Evolutionary conservation across 1,284 basidiomycete genomes (phyloP), one percentile per base, ranked within the genome.

Genomic region (Dichomitus squalens): DNA sequence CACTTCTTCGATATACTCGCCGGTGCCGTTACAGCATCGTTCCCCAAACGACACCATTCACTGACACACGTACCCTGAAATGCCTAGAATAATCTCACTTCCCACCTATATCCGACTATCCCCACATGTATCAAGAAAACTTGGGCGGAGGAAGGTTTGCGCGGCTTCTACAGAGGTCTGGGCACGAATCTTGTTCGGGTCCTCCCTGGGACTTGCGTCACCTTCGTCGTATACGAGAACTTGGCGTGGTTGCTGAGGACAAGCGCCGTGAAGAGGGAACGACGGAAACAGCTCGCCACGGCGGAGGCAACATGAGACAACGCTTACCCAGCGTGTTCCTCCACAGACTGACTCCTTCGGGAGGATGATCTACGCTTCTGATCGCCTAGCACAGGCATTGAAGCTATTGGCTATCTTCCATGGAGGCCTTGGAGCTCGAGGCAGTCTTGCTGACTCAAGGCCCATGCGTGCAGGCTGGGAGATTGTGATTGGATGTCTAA

Each of bases 201-300:
- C 49, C 80, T 99, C 8, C 96, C 96, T 0, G 96, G 96, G 20
- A 99, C 96, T 1, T 98, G 96, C 72, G 93, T 98, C 49, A 98
- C 96, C 1, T 98, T 99, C 69, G 96, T 99, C 36, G 95, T 98
- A 18, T 99, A 98, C 71, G 97, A 98, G 74, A 98, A 98, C 68
- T 71, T 96, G 51, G 92, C 92, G 0, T 95, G 92, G 93, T 70
- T 91, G 27, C 77, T 95, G 57, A 79, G 89, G 64, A 82, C 81
- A 9, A 80, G 79, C 7, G 90, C 88, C 44, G 76, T 62, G 6
- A 67, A 67, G 27, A 65, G 74, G 36, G 63, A 65, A n/a, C 46
- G 60, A 52, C 57, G 55, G 36, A 59, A 41, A 38, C 34, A 38
- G 34, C 23, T n/a, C 11, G 34, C 48, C 14, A 29, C 48, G 4